These are phyloP conservation scores for Pseudodiploospora longispora DNA, from an alignment of 2,329 filamentous ascomycete species.

Conservation along the genomic window DNA sequence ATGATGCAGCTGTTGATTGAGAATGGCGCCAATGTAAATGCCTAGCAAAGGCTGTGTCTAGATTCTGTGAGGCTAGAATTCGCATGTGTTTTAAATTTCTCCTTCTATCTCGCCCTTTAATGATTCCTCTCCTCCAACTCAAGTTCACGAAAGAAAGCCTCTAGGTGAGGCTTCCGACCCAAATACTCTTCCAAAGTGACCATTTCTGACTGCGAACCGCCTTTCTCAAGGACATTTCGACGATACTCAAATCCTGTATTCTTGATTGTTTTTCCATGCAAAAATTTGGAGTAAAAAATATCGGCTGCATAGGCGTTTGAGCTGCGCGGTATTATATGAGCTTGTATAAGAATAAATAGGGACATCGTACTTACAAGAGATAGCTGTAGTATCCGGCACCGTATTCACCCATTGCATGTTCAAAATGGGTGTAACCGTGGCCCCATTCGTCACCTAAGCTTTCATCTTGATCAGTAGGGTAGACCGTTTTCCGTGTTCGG, in stretches of 20 bases:
- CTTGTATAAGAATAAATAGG: too few relatives aligned
- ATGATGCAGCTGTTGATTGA: too few relatives aligned
- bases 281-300: not conserved
- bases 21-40: too few relatives aligned
- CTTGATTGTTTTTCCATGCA: not conserved
- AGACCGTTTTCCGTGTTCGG: not conserved
- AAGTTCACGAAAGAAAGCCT: not conserved
- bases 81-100: too few relatives aligned
- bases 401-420: not conserved
- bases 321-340: not conserved
- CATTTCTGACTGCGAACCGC: constrained; percentile 1
- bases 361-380: not conserved
- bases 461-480: not conserved
- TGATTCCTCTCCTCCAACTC: not conserved
- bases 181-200: not conserved
- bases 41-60: too few relatives aligned
- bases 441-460: constrained; percentile 1
- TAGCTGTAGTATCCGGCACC: not conserved
- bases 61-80: too few relatives aligned
- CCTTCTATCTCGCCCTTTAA: too few relatives aligned
- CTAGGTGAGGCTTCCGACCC: not conserved
- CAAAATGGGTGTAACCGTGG: not conserved
- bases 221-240: not conserved
- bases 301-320: not conserved
- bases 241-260: not conserved